Evolutionary conservation across 2,329 filamentous ascomycete species (phyloP).

Genomic region (Periconia digitata): DNA sequence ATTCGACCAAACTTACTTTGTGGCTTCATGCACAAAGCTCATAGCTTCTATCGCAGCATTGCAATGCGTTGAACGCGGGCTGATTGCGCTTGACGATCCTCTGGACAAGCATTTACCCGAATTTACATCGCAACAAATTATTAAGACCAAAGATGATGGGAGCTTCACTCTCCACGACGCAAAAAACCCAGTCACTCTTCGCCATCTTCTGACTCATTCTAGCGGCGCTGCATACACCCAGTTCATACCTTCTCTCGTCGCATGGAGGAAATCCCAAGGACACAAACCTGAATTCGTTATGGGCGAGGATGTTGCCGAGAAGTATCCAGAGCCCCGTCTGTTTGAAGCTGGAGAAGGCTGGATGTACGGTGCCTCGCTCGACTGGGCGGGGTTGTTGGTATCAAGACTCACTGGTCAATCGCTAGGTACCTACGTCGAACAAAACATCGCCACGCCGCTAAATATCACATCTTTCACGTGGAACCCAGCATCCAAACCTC

Average conservation of each 20-base stretch:
- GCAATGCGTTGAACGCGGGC: conserved; percentile 30
- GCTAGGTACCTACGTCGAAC: conserved; percentile 47
- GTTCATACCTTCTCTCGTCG: conserved; percentile 42
- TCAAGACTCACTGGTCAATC: conserved; percentile 42
- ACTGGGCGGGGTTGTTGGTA: conserved; percentile 53
- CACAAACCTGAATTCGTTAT: conserved; percentile 7
- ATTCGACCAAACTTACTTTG: conserved; percentile 55
- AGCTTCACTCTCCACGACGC: conserved; percentile 11
- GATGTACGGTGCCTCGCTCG: conserved; percentile 51
- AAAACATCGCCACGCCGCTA: conserved; percentile 48
- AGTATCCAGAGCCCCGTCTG: conserved; percentile 35
- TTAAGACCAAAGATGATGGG: conserved; percentile 2
- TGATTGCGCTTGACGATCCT: conserved; percentile 29
- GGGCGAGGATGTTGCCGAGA: conserved; percentile 19
- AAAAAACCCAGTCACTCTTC: conserved; percentile 20
- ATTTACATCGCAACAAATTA: conserved; percentile 19
- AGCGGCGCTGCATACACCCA: conserved; percentile 50
- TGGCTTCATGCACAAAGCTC: conserved; percentile 37
- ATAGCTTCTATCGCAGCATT: conserved; percentile 32
- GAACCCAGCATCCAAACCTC: conserved; percentile 17
- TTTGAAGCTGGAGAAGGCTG: conserved; percentile 48
- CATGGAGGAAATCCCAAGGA: conserved; percentile 45
- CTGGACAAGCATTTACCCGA: conserved; percentile 24
- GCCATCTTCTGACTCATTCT: conserved; percentile 53
- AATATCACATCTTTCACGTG: conserved; percentile 34